A percentile compares a stretch with the other conserved stretches of the same genome.
phyloP scores from a whole-genome alignment of 2,329 filamentous ascomycete species.

The Penicillium palitans region DNA sequence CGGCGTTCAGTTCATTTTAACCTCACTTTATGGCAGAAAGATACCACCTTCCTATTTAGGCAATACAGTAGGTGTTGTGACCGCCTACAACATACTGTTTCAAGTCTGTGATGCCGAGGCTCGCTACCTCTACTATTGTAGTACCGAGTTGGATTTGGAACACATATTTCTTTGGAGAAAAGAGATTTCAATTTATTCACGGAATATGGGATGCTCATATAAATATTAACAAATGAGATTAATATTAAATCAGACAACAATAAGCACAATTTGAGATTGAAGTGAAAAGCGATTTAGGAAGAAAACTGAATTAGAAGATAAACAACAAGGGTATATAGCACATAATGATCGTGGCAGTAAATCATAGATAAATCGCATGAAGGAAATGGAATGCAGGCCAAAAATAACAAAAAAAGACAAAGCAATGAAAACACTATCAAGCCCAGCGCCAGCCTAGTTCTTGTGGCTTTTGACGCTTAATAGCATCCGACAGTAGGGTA shows the following conservation, averaged over 20 bases:
- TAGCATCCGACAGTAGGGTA: conserved; percentile 27
- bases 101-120: too few species aligned
- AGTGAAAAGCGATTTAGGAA: neutral
- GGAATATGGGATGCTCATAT: neutral
- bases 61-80: too few species aligned
- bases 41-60: too few species aligned
- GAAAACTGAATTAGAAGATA: neutral
- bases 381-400: neutral
- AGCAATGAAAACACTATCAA: conserved; percentile 17
- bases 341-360: neutral
- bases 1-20: too few species aligned
- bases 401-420: neutral
- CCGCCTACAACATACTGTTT: too few species aligned
- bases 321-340: conserved; percentile 7
- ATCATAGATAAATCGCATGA: neutral
- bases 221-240: neutral
- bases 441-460: conserved; percentile 44
- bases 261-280: neutral
- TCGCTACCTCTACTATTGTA: neutral
- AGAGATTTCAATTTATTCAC: neutral
- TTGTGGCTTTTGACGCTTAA: conserved; percentile 26
- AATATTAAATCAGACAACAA: neutral
- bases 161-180: neutral
- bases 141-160: neutral
- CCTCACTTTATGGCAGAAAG: too few species aligned